Conservation (phyloP, 352 stramenopile species). For the Globisporangium alternatum region DNA sequence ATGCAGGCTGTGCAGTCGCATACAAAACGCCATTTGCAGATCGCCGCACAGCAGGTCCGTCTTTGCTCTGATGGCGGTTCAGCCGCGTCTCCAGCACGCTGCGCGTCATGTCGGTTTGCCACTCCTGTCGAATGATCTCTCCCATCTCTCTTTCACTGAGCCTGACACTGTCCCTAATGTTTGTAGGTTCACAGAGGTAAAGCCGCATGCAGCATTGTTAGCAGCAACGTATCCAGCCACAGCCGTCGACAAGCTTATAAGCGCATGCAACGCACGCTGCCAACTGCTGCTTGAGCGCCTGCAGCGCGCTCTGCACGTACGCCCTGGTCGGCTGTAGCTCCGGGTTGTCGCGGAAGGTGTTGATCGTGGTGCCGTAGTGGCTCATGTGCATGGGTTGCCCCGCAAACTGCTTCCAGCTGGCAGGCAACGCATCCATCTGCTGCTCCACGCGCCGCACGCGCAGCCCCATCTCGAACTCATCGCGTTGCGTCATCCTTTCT, state of each 20-base stretch:
- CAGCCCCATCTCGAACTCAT: constrained; percentile 38
- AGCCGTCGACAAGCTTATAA: background rate
- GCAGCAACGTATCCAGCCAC: background rate
- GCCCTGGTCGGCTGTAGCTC: constrained; percentile 40
- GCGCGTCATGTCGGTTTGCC: constrained; percentile 59
- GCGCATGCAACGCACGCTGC: constrained; percentile 21
- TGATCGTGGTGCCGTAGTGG: constrained; percentile 60
- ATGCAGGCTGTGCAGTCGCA: constrained; percentile 26
- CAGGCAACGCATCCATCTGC: constrained; percentile 40
- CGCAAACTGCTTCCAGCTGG: constrained; percentile 41
- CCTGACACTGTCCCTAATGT: constrained; percentile 20
- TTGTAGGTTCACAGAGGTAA: background rate
- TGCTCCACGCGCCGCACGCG: constrained; percentile 57
- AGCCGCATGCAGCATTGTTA: background rate
- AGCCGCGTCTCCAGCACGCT: constrained; percentile 46
- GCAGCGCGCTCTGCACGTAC: constrained; percentile 41
- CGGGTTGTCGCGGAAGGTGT: constrained; percentile 59
- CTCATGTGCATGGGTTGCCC: constrained; percentile 51
- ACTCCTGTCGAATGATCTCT: constrained; percentile 53
- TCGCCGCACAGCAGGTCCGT: constrained; percentile 49
- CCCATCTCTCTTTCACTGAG: constrained; percentile 45
- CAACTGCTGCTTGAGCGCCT: constrained; percentile 41
- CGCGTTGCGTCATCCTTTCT: background rate
- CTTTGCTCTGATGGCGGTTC: constrained; percentile 55
- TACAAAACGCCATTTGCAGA: constrained; percentile 55